Evolutionary conservation across 768 basidiomycete species (phyloP).

Genomic region (Suillus decipiens): DNA sequence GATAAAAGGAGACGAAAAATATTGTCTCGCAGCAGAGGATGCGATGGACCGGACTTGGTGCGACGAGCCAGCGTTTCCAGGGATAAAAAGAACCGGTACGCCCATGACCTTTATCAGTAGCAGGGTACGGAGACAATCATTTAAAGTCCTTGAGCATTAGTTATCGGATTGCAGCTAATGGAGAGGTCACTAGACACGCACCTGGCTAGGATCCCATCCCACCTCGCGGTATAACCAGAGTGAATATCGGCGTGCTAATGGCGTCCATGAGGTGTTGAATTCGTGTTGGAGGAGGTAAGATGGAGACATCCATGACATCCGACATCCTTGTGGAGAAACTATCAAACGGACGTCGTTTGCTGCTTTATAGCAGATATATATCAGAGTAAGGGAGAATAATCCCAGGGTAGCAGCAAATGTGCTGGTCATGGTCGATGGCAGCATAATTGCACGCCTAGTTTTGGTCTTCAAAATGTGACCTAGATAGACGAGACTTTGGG

Average conservation of each 20-base stretch:
- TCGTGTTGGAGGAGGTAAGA: slow-evolving; percentile 75
- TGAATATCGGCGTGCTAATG: slow-evolving; percentile 71
- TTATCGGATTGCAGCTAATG: slow-evolving; percentile 15
- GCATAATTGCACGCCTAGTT: not conserved
- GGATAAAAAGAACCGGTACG: slow-evolving; percentile 92
- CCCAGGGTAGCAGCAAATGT: slow-evolving; percentile 18
- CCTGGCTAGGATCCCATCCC: slow-evolving; percentile 75
- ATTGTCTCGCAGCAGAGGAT: slow-evolving; percentile 85
- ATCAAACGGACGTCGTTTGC: slow-evolving; percentile 44
- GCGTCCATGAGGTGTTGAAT: slow-evolving; percentile 71
- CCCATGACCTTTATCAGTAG: slow-evolving; percentile 41
- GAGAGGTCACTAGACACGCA: slow-evolving; percentile 26
- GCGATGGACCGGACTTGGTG: slow-evolving; percentile 95
- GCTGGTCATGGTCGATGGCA: slow-evolving; percentile 17
- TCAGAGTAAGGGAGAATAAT: slow-evolving; percentile 40
- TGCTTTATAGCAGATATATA: slow-evolving; percentile 44
- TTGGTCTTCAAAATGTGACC: not conserved
- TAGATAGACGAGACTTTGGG: not conserved
- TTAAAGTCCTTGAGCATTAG: slow-evolving; percentile 8
- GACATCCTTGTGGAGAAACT: slow-evolving; percentile 88
- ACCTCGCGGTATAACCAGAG: slow-evolving; percentile 92
- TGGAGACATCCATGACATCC: slow-evolving; percentile 96
- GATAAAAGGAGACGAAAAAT: slow-evolving; percentile 60
- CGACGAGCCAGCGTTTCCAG: slow-evolving; percentile 95
- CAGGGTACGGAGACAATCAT: not conserved